Evolutionary conservation across 306 rosid genomes (phyloP).

Genomic region (Vachellia collinsii): DNA sequence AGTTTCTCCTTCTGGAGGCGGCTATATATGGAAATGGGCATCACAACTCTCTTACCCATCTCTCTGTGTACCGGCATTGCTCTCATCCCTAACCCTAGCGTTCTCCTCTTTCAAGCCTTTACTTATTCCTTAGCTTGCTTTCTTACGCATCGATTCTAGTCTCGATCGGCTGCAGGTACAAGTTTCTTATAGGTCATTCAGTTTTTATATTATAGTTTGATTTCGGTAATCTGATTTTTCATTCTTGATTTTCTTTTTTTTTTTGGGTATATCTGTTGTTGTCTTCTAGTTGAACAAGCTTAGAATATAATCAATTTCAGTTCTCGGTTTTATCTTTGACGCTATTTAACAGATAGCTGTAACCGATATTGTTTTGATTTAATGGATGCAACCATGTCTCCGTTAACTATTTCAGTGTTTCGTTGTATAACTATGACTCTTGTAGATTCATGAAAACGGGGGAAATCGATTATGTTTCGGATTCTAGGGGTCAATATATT

Average conservation of each 20-base stretch:
- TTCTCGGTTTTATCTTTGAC: no score
- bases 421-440: not conserved
- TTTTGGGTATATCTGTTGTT: not conserved
- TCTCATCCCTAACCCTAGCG: not conserved
- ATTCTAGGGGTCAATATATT: not conserved
- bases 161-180: not conserved
- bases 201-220: not conserved
- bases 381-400: not conserved
- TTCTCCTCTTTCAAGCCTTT: not conserved
- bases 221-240: not conserved
- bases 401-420: not conserved
- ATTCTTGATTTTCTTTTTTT: not conserved
- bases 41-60: rapidly evolving
- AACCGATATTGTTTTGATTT: no score
- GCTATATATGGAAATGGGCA: not conserved
- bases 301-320: no score
- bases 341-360: no score
- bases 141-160: not conserved
- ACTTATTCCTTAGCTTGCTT: not conserved
- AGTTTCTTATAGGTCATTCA: not conserved
- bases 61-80: not conserved
- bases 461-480: not conserved
- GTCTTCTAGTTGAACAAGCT: no score
- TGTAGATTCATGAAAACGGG: not conserved
- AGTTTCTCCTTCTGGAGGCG: not conserved